Percentiles rank a stretch among this genome's conserved stretches.
Evolutionary conservation across 495 filamentous ascomycete species (phyloP).

Genomic region (Penicillium coffeae): DNA sequence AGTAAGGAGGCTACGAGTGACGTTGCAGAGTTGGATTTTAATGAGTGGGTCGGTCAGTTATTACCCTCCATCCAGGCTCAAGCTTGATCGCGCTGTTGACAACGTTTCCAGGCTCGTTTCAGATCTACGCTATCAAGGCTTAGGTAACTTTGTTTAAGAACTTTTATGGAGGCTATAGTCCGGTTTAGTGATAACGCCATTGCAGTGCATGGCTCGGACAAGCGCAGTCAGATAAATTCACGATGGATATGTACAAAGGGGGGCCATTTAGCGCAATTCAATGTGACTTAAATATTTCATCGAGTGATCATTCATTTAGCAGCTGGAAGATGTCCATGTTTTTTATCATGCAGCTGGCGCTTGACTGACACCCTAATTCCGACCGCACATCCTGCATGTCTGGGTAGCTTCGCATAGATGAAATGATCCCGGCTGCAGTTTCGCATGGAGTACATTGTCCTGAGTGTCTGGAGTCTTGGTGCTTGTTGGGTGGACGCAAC

Average conservation of each 20-base stretch:
- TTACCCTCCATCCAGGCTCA: slow-evolving; percentile 2
- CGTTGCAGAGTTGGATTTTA: slow-evolving; percentile 12
- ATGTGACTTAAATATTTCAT: slow-evolving; percentile 5
- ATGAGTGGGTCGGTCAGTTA: slow-evolving; percentile 18
- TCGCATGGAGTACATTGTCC: slow-evolving; percentile 23
- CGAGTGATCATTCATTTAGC: slow-evolving; percentile 28
- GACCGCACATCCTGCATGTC: slow-evolving; percentile 32
- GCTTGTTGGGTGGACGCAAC: slow-evolving; percentile 6
- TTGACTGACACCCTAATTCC: slow-evolving; percentile 38
- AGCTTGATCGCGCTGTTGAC: neutral
- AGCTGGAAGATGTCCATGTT: slow-evolving; percentile 39
- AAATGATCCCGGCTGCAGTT: slow-evolving; percentile 27
- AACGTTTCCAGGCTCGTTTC: slow-evolving; percentile 4
- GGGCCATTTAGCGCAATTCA: slow-evolving; percentile 5
- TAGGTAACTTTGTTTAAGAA: slow-evolving; percentile 4
- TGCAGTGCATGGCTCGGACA: slow-evolving; percentile 7
- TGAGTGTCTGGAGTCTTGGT: slow-evolving; percentile 3
- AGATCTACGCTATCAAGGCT: slow-evolving; percentile 4
- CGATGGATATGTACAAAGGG: slow-evolving; percentile 7
- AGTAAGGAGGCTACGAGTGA: neutral
- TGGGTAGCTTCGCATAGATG: slow-evolving; percentile 22
- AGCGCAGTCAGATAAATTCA: slow-evolving; percentile 8
- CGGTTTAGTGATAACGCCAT: slow-evolving; percentile 3
- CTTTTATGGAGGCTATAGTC: slow-evolving; percentile 5
- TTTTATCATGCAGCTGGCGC: slow-evolving; percentile 35